These are phyloP conservation scores for Colletotrichum filicis DNA, from an alignment of 2,329 filamentous ascomycete genomes.

Conservation along the genomic window DNA sequence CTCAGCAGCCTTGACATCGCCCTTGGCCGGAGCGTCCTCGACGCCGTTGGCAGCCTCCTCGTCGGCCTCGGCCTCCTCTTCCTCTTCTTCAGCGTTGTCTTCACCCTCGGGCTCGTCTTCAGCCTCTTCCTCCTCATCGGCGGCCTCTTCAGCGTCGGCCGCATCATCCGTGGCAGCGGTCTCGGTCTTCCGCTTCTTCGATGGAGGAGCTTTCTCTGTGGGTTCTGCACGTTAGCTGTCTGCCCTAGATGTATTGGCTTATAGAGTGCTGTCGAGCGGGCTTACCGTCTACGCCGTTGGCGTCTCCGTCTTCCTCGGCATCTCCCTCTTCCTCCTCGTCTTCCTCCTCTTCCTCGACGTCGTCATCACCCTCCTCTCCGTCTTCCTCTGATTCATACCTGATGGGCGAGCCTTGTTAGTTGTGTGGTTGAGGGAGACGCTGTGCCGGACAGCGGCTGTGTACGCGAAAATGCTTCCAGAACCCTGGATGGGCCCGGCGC, in stretches of 20 bases:
- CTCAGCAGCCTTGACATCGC: slow-evolving; percentile 41
- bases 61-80: slow-evolving; percentile 40
- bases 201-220: slow-evolving; percentile 54
- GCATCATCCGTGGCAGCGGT: slow-evolving; percentile 44
- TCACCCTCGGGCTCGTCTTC: slow-evolving; percentile 45
- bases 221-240: not conserved
- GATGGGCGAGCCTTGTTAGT: slow-evolving; percentile 39
- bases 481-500: not conserved
- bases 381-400: slow-evolving; percentile 54
- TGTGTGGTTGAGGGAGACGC: not conserved
- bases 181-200: slow-evolving; percentile 63
- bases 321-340: slow-evolving; percentile 47
- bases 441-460: not conserved
- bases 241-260: not conserved
- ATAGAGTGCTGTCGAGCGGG: too few relatives aligned
- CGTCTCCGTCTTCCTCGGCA: slow-evolving; percentile 43
- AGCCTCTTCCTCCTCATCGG: slow-evolving; percentile 46
- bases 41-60: slow-evolving; percentile 37
- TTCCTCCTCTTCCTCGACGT: slow-evolving; percentile 50
- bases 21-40: slow-evolving; percentile 41
- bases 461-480: not conserved
- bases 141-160: slow-evolving; percentile 38
- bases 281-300: slow-evolving; percentile 34
- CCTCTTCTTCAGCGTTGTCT: slow-evolving; percentile 42
- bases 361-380: slow-evolving; percentile 53